Percentiles rank a stretch among this genome's conserved stretches.
phyloP scores from a whole-genome alignment of 78 protist species.

The slime mould (Dictyostelium discoideum) region dicty_2.7 NC_007089.4:1047501-1048000 shows the following conservation, averaged over 20 bases:
- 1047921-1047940: slow-evolving; percentile 20
- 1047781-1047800: slow-evolving; percentile 88
- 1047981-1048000: background rate
- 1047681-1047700: background rate
- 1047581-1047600: slow-evolving; percentile 49
- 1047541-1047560: slow-evolving; percentile 43
- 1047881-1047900: slow-evolving; percentile 65
- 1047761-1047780: background rate
- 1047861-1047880: slow-evolving; percentile 26
- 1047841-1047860: slow-evolving; percentile 74
- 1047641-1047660: background rate
- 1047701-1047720: slow-evolving; percentile 77
- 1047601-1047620: slow-evolving; percentile 13
- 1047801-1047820: slow-evolving; percentile 68
- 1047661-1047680: slow-evolving; percentile 22
- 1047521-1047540: slow-evolving; percentile 23
- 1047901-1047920: background rate
- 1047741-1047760: slow-evolving; percentile 68
- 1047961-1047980: slow-evolving; percentile 14
- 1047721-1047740: slow-evolving; percentile 65
- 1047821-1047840: slow-evolving; percentile 83
- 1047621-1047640: slow-evolving; percentile 49
- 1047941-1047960: slow-evolving; percentile 36
- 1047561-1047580: background rate
- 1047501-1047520: slow-evolving; percentile 35